Evolutionary conservation across 1,284 basidiomycete species (phyloP), one percentile per base, ranked within the genome.

Genomic region (Boletellus deceptivus): DNA sequence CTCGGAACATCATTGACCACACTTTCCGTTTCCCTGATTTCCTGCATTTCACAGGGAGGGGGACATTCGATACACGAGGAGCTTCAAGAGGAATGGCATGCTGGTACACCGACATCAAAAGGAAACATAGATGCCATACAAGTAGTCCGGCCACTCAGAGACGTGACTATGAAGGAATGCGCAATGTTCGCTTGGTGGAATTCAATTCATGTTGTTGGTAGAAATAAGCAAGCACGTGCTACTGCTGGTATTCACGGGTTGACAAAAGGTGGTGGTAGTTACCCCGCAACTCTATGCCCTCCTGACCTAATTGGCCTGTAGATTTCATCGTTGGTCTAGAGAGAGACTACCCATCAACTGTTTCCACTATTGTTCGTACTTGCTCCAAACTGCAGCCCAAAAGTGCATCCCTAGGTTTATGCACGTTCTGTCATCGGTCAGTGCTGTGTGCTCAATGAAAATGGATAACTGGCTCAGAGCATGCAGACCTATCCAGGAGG

Each of bases 341-440:
- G 67, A 82, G 79, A 41, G 83, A 92, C 60, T 94, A 91, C 66
- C 92, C 93, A 0, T 90, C 91, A 0, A 95, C 93, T 0, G 92
- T 95, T 4, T 92, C 90, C 7, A 87, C 92, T 0, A 91, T 95
- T 49, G 85, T 84, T 24, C 79, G 88, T 41, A 95, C 92, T 0
- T 91, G 89, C 55, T 84, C 79, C 22, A 95, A 95, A 69, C 72
- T 95, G 33, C 79, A 83, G 10, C 86, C 92, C 9, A 88, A 87
- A 58, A 80, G 80, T 48, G 70, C 69, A 2, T 70, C 79, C 0
- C 70, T 69, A 9, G 72, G 70, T 0, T 61, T 63, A 13, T 94
- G 92, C 63, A 70, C 81, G 6, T 67, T 93, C 3, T 95, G 92
- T 62, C 78, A 86, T 61, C 74, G 86, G 91, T 90, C 49, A 45